Evolutionary conservation across 345 rosid species (phyloP), one percentile per base, ranked within the genome.

Genomic region (Arabis hirsuta): DNA sequence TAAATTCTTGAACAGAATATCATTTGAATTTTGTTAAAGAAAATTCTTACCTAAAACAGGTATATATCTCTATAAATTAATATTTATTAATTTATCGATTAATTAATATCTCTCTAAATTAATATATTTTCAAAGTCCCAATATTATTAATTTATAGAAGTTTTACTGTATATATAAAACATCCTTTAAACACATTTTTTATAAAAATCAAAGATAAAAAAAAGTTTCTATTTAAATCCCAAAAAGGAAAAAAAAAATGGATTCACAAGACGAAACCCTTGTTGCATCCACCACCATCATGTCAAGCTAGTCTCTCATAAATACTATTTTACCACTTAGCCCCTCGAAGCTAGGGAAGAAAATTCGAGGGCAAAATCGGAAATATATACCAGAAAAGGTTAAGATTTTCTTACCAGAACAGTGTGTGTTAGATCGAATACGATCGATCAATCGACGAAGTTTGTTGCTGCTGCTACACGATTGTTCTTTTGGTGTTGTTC

Each of bases 381-480:
- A 74, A 67, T 51, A 67, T 44, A 42, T n/a, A 52, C 45, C 52
- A 63, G 71, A 76, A 70, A 69, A 64, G 71, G 80, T 76, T 64
- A 62, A 55, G 70, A 55, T 46, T 76, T 76, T 69, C 65, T 69
- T 55, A 76, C 79, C 71, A 76, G 75, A 69, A 63, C 39, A 69
- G 74, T 69, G 63, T 50, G 64, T 69, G 74, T 69, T 76, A 75
- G 79, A 75, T 75, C 74, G 74, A 62, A 68, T 68, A 55, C 45
- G 39, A 61, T 61, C 54, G 60, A 69, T 62, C 74, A 55, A 74
- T 60, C 69, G 78, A 60, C 53, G 69, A 62, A 62, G 58, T 69
- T 69, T 20, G 62, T 68, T 67, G 77, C 27, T 72, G 27, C 72
- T 52, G 57, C 54, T 22, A 22, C 24, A 22, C 55, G 59, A 64